Evolutionary conservation across 192 early-diverging fungal genomes (phyloP).

Genomic region (Phycomyces nitens): DNA sequence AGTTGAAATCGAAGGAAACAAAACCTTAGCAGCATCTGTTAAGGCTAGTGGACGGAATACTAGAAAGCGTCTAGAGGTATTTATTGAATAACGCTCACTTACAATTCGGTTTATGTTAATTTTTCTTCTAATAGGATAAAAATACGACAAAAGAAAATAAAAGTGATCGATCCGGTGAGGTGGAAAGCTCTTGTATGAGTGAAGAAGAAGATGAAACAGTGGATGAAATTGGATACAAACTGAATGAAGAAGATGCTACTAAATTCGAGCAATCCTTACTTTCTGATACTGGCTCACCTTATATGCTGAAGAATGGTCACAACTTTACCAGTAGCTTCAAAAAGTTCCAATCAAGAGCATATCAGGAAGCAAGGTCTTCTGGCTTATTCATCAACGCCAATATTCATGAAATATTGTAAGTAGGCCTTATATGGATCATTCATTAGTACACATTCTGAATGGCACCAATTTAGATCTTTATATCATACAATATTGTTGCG

Average conservation of each 20-base stretch:
- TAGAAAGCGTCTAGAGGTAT: slow-evolving; percentile 15
- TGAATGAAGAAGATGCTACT: slow-evolving; percentile 2
- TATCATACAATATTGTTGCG: slow-evolving; percentile 19
- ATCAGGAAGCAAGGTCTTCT: slow-evolving; percentile 14
- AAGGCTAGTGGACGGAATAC: slow-evolving; percentile 7
- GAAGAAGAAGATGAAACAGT: slow-evolving; percentile 15
- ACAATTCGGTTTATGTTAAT: slow-evolving; percentile 12
- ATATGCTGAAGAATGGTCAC: slow-evolving; percentile 12
- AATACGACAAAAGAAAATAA: slow-evolving; percentile 11
- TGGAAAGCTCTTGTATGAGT: slow-evolving; percentile 14
- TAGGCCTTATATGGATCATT: slow-evolving; percentile 7
- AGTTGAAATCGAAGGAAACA: slow-evolving; percentile 12
- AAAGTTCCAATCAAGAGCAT: slow-evolving; percentile 13
- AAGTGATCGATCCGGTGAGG: slow-evolving; percentile 10
- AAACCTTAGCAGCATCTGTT: slow-evolving; percentile 14
- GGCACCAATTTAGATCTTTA: slow-evolving; percentile 16
- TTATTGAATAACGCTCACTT: slow-evolving; percentile 7
- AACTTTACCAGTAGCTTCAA: slow-evolving; percentile 8
- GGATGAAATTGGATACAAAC: slow-evolving; percentile 9
- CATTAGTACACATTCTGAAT: slow-evolving; percentile 17
- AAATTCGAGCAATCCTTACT: slow-evolving; percentile 8
- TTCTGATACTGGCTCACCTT: slow-evolving; percentile 2
- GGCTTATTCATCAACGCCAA: slow-evolving; percentile 17
- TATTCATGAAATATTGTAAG: slow-evolving; percentile 19
- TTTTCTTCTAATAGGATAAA: slow-evolving; percentile 13